phyloP scores from a whole-genome alignment of 805 yeast genomes.

The Saccharomycopsis sp. region DNA sequence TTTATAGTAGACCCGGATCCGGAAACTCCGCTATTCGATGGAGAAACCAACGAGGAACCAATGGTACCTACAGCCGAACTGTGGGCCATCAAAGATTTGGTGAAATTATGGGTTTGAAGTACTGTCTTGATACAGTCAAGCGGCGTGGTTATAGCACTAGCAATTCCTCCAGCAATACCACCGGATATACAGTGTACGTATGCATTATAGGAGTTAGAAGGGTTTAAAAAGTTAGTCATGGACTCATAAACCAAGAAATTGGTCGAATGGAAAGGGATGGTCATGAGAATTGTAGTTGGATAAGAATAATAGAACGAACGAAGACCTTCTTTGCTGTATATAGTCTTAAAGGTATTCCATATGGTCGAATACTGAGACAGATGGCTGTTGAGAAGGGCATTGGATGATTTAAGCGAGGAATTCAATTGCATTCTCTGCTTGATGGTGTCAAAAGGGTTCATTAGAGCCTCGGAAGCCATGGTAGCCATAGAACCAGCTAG shows the following conservation, averaged over 20 bases:
- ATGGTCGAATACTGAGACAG: slow-evolving; percentile 14
- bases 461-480: slow-evolving; percentile 81
- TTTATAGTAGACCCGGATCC: not conserved
- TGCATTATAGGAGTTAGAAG: slow-evolving; percentile 75
- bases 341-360: slow-evolving; percentile 36
- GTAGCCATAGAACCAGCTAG: slow-evolving; percentile 92
- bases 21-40: not conserved
- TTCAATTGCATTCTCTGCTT: slow-evolving; percentile 88
- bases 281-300: slow-evolving; percentile 88
- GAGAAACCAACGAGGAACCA: not conserved
- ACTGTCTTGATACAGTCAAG: slow-evolving; percentile 90
- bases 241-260: slow-evolving; percentile 91
- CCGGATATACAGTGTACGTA: slow-evolving; percentile 88
- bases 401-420: slow-evolving; percentile 19
- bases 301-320: slow-evolving; percentile 82
- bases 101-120: slow-evolving; percentile 51
- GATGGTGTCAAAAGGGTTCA: slow-evolving; percentile 95
- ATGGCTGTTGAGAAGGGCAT: slow-evolving; percentile 18
- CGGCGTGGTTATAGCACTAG: slow-evolving; percentile 94
- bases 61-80: not conserved
- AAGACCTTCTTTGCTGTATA: slow-evolving; percentile 60
- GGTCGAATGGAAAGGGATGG: slow-evolving; percentile 89
- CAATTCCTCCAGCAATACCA: slow-evolving; percentile 88
- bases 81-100: not conserved
- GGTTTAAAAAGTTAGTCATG: slow-evolving; percentile 68